Conservation (phyloP, 441 rosid genomes). For the Adansonia rubrostipa region DNA sequence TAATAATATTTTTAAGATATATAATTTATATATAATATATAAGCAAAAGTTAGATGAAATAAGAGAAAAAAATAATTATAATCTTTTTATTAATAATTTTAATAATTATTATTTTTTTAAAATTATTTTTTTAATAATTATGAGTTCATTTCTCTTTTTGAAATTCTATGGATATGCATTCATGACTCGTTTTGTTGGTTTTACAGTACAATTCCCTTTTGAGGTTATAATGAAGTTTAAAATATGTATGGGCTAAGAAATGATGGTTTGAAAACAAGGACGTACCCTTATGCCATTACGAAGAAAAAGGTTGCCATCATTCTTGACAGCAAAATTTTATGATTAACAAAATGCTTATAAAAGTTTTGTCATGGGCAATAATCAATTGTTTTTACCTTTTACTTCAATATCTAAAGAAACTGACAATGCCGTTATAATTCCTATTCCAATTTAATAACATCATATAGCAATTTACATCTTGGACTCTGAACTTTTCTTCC, state of each 20-base stretch:
- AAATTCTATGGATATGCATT: no score
- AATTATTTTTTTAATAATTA: no score
- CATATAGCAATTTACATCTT: neutral
- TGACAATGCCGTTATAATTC: neutral
- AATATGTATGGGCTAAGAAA: constrained; percentile 5
- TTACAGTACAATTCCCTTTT: constrained; percentile 38
- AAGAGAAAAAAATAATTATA: no score
- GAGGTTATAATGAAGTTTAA: constrained; percentile 32
- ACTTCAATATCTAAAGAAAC: neutral
- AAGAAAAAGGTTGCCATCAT: constrained; percentile 40
- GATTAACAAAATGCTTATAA: neutral
- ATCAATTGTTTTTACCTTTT: neutral
- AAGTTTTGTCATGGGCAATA: neutral
- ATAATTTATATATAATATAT: no score
- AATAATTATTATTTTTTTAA: no score
- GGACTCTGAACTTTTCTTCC: neutral
- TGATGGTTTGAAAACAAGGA: constrained; percentile 25
- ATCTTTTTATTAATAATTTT: no score
- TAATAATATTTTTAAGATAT: no score
- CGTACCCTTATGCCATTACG: constrained; percentile 37
- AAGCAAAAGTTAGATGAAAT: no score
- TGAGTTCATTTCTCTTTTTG: no score
- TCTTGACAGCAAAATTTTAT: constrained; percentile 16
- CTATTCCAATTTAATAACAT: neutral
- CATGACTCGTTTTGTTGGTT: constrained; percentile 17